A percentile compares a stretch with the other conserved stretches of the same genome.
Evolutionary conservation across 2,329 filamentous ascomycete genomes (phyloP).

Genomic region (Paraconiothyrium brasiliense): DNA sequence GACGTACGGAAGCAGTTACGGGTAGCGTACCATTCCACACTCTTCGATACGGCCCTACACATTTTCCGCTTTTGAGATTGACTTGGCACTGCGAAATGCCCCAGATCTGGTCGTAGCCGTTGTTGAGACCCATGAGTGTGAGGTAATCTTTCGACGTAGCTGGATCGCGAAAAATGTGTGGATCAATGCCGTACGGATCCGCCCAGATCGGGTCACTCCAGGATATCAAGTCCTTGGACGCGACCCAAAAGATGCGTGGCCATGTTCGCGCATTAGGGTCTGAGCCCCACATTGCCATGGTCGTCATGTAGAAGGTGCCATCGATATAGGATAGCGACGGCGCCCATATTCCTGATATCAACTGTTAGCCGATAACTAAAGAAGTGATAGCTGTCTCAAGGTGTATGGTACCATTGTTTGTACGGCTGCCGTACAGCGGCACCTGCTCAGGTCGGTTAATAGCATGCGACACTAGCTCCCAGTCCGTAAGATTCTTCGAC

Average conservation of each 20-base stretch:
- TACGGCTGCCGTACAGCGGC: neutral
- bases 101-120: conserved; percentile 1
- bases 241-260: conserved; percentile 3
- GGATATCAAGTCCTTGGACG: conserved; percentile 1
- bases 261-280: conserved; percentile 1
- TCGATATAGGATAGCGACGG: too few species aligned
- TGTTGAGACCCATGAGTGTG: conserved; percentile 7
- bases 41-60: too few species aligned
- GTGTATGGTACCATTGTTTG: too few species aligned
- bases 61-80: neutral
- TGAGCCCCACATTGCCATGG: neutral
- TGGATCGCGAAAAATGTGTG: conserved; percentile 4
- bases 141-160: conserved; percentile 5
- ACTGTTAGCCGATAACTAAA: neutral
- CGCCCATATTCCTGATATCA: too few species aligned
- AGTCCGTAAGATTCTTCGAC: neutral
- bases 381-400: neutral
- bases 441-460: neutral
- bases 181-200: conserved; percentile 9
- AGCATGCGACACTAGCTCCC: neutral
- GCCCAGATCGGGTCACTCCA: conserved; percentile 5
- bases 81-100: conserved; percentile 7
- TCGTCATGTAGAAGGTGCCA: too few species aligned
- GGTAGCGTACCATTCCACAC: neutral
- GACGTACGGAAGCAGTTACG: too few species aligned